A percentile compares a stretch with the other conserved stretches of the same genome.
Evolutionary conservation across 805 yeast genomes (phyloP).

Genomic region (Candida krabiensis): DNA sequence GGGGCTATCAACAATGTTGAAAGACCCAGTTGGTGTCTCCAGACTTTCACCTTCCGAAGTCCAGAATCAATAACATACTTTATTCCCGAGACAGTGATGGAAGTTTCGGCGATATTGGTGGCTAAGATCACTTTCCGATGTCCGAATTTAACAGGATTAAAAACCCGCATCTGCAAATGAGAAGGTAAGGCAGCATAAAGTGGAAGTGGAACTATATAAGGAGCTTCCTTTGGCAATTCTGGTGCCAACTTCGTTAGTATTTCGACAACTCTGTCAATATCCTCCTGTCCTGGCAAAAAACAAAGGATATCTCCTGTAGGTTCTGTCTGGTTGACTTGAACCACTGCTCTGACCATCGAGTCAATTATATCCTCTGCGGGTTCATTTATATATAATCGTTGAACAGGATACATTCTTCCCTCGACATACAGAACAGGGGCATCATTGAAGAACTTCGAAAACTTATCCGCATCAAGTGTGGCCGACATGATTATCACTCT

Average conservation of each 20-base stretch:
- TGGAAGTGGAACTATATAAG: slow-evolving; percentile 74
- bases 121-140: slow-evolving; percentile 86
- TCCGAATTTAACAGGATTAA: slow-evolving; percentile 59
- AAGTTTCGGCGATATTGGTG: slow-evolving; percentile 97
- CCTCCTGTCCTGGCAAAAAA: slow-evolving; percentile 96
- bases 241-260: slow-evolving; percentile 62
- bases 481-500: slow-evolving; percentile 92
- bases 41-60: slow-evolving; percentile 86
- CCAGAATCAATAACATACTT: slow-evolving; percentile 93
- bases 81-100: slow-evolving; percentile 93
- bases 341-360: slow-evolving; percentile 66
- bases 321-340: slow-evolving; percentile 78
- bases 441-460: slow-evolving; percentile 70
- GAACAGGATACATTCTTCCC: slow-evolving; percentile 87
- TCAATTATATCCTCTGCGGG: slow-evolving; percentile 85
- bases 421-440: slow-evolving; percentile 87
- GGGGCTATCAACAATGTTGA: slow-evolving; percentile 93
- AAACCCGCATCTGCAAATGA: slow-evolving; percentile 76
- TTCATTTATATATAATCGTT: slow-evolving; percentile 60
- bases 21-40: slow-evolving; percentile 90
- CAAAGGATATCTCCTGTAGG: slow-evolving; percentile 89
- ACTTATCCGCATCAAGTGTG: slow-evolving; percentile 87
- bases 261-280: slow-evolving; percentile 81
- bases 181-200: slow-evolving; percentile 94
- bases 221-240: slow-evolving; percentile 70